Base-by-base conservation (phyloP, 163 green algal genomes). In the Chlamydomonas reinhardtii region DNA sequence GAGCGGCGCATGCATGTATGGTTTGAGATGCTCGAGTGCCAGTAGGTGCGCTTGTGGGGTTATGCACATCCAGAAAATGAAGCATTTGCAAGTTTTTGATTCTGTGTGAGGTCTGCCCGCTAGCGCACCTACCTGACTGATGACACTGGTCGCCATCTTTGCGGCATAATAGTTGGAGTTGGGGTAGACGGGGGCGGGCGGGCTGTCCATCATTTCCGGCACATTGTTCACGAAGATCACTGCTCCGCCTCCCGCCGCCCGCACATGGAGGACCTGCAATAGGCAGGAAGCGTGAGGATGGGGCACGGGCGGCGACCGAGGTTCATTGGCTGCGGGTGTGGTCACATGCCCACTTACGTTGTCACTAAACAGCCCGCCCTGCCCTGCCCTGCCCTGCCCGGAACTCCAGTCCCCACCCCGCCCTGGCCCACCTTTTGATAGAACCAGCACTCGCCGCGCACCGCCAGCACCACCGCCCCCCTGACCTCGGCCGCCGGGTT, bases 371-470 rank as follows among this genome's bases (percentile, higher is more conserved):
- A n/a, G n/a, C n/a, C n/a, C n/a, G n/a, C n/a, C n/a, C n/a, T n/a
- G n/a, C n/a, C 39, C 39, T 14, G 39, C 39, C 39, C 39, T 8
- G 39, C 5, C 39, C 39, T 8, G 39, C 39, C 39, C 39, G n/a
- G n/a, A n/a, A 16, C 87, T 73, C 6, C 39, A 48, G 39, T 8
- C 39, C 39, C 39, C 5, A 8, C 69, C 68, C 62, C 94, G 96
- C 61, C 72, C 87, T 91, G 56, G 9, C 56, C 56, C 56, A 68
- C 62, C 62, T 70, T 70, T 34, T 70, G 27, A 16, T 34, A 70
- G 62, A 70, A 70, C 27, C 95, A 98, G 73, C 77, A 91, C 82
- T 96, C 95, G 22, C 96, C 72, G 37, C 88, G n/a, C 4, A 95
- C 71, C 12, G 97, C 90, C 68, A 97, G 88, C 16, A 97, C 75